Evolutionary conservation across 495 filamentous ascomycete species (phyloP), one percentile per base, ranked within the genome.

Genomic region (Amniculicola lignicola): DNA sequence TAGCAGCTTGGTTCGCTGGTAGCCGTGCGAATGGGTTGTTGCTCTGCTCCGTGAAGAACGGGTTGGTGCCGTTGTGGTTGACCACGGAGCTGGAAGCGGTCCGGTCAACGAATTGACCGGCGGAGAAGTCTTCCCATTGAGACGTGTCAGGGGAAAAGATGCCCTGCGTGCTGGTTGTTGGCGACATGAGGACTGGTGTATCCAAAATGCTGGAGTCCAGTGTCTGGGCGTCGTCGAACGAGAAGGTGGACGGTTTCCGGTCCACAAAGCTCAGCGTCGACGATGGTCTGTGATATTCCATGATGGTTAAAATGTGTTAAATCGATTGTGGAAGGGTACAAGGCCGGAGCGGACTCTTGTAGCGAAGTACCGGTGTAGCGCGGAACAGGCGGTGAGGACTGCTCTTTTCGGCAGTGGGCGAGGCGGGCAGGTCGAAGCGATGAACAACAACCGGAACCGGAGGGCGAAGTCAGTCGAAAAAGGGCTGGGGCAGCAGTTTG

Each of bases 21-120:
- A 73, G 68, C 31, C 74, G 73, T 35, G 70, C 67, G 60, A 74
- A 77, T 27, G 72, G 72, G 60, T 76, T 76, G 69, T 78, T 75
- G 62, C 67, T 73, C 48, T 77, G 72, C 54, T 72, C 67, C 12
- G 43, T 45, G 52, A 69, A 63, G 45, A 66, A 62, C 33, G 59
- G 57, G 31, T 67, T 61, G 61, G 41, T 67, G 44, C 25, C 52
- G 54, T 54, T 58, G 29, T 54, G 45, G 45, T 61, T 43, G 37
- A 61, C 51, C 33, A 57, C 54, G 7, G 58, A 61, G 28, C 42
- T 59, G 46, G 46, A 37, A 35, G 55, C 44, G 1, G 53, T 59
- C n/a, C 65, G 46, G 19, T 71, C 68, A n/a, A 65, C 33, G 35
- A 66, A 59, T 35, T 64, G 54, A 31, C 59, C 63, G 29, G 31